Evolutionary conservation across 768 basidiomycete genomes (phyloP), one percentile per base, ranked within the genome.

Genomic region (Tulasnella sp.): DNA sequence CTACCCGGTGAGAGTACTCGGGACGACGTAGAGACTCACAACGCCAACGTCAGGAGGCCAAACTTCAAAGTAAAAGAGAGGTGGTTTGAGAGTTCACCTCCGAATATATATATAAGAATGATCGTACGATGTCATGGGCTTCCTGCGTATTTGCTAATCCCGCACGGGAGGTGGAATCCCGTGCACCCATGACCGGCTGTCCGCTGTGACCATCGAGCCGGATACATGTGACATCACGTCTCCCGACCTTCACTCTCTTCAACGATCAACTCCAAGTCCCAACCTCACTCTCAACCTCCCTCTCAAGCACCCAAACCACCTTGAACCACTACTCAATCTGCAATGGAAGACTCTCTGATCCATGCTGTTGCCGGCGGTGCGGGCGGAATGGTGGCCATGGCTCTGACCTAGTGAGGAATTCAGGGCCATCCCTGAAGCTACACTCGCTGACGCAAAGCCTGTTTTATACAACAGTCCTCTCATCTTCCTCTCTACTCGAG

Each of bases 321-420:
- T 2, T 22, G 32, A 59, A 5, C 11, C 22, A 16, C 11, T 29
- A 59, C 4, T 29, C 22, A 32, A 12, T 59, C 22, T 59, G 32
- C 9, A 7, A 72, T 72, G 71, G 72, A 37, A 14, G 92, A 98
- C 80, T 93, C 92, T 64, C 81, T 88, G 16, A 90, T 97, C 35
- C 94, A 98, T 76, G 86, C 95, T 41, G 77, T 91, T 14, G 92
- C 95, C 19, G 97, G 97, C 14, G 94, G 94, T 19, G 86, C 89
- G 1, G 95, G 94, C 64, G 96, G 96, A 32, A 90, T 96, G 77
- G 80, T 87, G 7, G 94, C 96, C 29, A 97, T 98, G 95, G 85
- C 87, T n/a, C 88, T 84, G 40, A 94, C 91, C 69, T 93, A 93
- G 94, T 90, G 75, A 80, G 89, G 79, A 70, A 16, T 63, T 64